Percentiles rank a stretch among this genome's conserved stretches.
Conservation (phyloP, 2,329 filamentous ascomycete genomes). For the Thielaviopsis musarum region DNA sequence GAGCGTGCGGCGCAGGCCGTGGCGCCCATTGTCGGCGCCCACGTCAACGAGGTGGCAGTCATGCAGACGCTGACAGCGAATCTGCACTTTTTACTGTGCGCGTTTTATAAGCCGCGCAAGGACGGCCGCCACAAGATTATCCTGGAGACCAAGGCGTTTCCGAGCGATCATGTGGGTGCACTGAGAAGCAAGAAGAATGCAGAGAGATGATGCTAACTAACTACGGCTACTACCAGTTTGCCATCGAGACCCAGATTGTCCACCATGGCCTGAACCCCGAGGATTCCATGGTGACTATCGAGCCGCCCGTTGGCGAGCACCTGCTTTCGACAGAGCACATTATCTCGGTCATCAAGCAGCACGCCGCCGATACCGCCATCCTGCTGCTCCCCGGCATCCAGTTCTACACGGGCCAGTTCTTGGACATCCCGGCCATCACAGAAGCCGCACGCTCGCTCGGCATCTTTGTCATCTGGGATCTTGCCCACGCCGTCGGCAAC, state of each 20-base stretch:
- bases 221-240: slow-evolving; percentile 44
- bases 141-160: slow-evolving; percentile 70
- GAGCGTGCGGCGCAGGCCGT: slow-evolving; percentile 49
- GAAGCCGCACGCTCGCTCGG: slow-evolving; percentile 53
- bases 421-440: slow-evolving; percentile 71
- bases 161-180: slow-evolving; percentile 54
- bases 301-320: slow-evolving; percentile 35
- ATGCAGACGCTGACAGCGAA: slow-evolving; percentile 75
- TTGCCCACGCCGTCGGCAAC: slow-evolving; percentile 75
- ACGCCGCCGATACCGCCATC: slow-evolving; percentile 56
- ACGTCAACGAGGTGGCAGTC: slow-evolving; percentile 52
- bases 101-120: slow-evolving; percentile 55
- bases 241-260: slow-evolving; percentile 58
- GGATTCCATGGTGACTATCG: slow-evolving; percentile 52
- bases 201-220: not conserved
- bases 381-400: slow-evolving; percentile 75
- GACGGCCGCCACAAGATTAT: slow-evolving; percentile 50
- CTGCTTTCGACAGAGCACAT: slow-evolving; percentile 56
- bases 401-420: slow-evolving; percentile 80
- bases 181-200: too few relatives aligned
- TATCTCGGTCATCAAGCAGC: slow-evolving; percentile 53
- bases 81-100: slow-evolving; percentile 61
- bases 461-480: slow-evolving; percentile 70
- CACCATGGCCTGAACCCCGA: slow-evolving; percentile 48
- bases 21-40: slow-evolving; percentile 52